Evolutionary conservation across 257 asterid species (phyloP), one percentile per base, ranked within the genome.

Genomic region (Sherardia arvensis): DNA sequence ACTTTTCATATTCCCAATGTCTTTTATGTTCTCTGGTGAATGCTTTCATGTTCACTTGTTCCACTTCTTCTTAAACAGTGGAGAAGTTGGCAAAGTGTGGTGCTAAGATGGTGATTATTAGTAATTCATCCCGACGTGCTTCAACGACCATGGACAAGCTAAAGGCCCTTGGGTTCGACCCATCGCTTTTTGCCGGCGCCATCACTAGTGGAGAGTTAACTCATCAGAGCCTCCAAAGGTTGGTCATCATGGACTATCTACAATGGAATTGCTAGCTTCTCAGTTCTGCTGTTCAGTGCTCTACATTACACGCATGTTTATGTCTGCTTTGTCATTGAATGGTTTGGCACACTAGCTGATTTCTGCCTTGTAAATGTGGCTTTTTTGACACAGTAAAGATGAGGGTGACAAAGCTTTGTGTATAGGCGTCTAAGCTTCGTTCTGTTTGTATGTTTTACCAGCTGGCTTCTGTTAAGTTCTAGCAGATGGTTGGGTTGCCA

Each of bases 201-300:
- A 87, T 92, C 66, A 92, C 97, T 25, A 92, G 98, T 69, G 98
- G 98, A 36, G 98, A 92, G 76, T 80, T 92, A 71, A 85, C 97
- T 22, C 86, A 92, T 72, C 89, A 85, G 82, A 73, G 81, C 74
- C 98, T 92, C 61, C 82, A 80, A 75, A 82, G 95, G 96, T 84
- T 49, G 9, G 48, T 17, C 14, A 17, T 32, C 4, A 33, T 49
- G 49, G 8, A 69, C 27, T 54, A 30, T 40, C 29, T 59, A 32
- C 27, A 15, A 17, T 28, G 8, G 29, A 63, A 63, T 63, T 15
- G 32, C 17, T 43, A 43, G 47, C 3, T 27, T 7, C 9, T 18
- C 4, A 38, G 59, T 1, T 10, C 18, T 43, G 25, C 9, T 27
- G 11, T 38, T 36, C 51, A 27, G 18, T 27, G 26, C 20, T 45